Conservation (phyloP, 2,329 filamentous ascomycete genomes). For the Xylariaceae sp. region DNA sequence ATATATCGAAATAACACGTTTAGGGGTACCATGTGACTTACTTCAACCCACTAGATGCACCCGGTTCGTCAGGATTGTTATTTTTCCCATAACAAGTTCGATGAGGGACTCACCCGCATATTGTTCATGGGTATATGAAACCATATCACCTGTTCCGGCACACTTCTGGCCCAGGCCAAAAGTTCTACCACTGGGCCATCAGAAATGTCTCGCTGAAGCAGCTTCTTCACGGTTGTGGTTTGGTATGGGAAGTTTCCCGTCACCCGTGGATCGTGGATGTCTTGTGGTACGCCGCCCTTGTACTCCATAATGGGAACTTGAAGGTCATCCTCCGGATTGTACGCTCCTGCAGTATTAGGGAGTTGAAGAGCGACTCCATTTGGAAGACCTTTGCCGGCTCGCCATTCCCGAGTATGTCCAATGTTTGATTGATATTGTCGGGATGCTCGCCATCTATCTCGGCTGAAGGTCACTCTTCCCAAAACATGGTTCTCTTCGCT, state of each 20-base stretch:
- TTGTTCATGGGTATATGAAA: conserved; percentile 23
- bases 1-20: neutral
- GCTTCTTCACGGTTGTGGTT: neutral
- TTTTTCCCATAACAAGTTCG: neutral
- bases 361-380: neutral
- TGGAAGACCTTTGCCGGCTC: neutral
- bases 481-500: neutral
- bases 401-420: conserved; percentile 5
- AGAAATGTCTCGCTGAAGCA: neutral
- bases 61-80: neutral
- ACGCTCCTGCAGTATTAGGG: neutral
- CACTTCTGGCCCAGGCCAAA: too few species aligned
- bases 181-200: too few species aligned
- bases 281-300: neutral
- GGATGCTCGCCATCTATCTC: conserved; percentile 3
- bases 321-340: conserved; percentile 7
- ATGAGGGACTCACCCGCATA: conserved; percentile 7
- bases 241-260: conserved; percentile 19
- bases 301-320: conserved; percentile 13
- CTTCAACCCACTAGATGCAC: conserved; percentile 14
- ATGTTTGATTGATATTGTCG: conserved; percentile 5
- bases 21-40: neutral
- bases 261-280: neutral
- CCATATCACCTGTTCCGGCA: conserved; percentile 2
- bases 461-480: neutral